Conservation (phyloP, 768 basidiomycete species). For the Lactarius indigo region DNA sequence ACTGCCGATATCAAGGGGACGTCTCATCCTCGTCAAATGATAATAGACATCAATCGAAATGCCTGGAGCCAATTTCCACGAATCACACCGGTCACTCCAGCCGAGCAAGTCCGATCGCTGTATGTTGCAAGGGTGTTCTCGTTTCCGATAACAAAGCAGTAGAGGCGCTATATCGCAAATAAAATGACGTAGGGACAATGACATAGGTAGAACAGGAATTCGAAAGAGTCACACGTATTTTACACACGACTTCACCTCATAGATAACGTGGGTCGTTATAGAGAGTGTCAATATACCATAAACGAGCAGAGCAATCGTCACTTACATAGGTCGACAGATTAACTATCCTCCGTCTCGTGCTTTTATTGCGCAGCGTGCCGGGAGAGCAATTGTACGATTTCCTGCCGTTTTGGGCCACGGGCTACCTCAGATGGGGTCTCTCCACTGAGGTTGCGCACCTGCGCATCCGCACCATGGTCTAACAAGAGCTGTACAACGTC, state of each 20-base stretch:
- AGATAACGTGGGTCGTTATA: not conserved
- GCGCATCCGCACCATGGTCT: not conserved
- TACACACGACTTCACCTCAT: not conserved
- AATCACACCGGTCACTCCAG: too few relatives aligned
- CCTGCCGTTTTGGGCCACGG: fast-evolving
- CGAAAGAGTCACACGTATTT: not conserved
- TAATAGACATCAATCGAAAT: not conserved
- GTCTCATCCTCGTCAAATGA: too few relatives aligned
- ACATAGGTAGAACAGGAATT: not conserved
- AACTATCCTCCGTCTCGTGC: not conserved
- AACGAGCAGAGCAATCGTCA: not conserved
- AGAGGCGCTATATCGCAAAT: not conserved
- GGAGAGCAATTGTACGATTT: not conserved
- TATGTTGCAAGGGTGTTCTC: not conserved
- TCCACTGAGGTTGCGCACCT: not conserved
- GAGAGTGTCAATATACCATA: not conserved
- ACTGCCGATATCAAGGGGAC: too few relatives aligned
- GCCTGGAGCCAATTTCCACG: too few relatives aligned
- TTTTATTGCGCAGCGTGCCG: not conserved
- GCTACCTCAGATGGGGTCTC: not conserved
- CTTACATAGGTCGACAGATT: not conserved
- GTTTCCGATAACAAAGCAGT: not conserved
- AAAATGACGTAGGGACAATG: not conserved
- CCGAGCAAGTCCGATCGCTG: too few relatives aligned
- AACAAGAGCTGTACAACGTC: not conserved